Conservation (phyloP, 495 filamentous ascomycete species). For the Talaromyces nanjingensis region DNA sequence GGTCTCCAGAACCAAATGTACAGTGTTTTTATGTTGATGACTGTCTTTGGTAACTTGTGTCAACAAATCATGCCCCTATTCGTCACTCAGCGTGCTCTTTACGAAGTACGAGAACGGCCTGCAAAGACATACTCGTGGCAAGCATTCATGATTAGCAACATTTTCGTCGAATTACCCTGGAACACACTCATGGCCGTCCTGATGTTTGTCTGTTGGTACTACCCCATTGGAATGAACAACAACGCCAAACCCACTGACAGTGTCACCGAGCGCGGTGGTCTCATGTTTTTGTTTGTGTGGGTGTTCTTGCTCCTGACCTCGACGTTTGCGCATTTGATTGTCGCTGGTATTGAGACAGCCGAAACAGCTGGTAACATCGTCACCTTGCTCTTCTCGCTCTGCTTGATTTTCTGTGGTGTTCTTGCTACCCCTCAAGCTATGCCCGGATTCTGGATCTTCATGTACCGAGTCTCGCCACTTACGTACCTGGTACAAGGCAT, state of each 20-base stretch:
- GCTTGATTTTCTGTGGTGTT: conserved; percentile 67
- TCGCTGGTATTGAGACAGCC: conserved; percentile 59
- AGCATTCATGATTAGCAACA: conserved; percentile 73
- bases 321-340: conserved; percentile 53
- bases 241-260: conserved; percentile 56
- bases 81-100: conserved; percentile 67
- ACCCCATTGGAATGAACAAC: conserved; percentile 67
- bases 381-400: conserved; percentile 59
- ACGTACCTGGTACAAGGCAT: conserved; percentile 63
- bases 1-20: conserved; percentile 88
- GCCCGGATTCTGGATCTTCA: conserved; percentile 78
- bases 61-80: conserved; percentile 86
- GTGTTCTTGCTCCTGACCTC: conserved; percentile 43
- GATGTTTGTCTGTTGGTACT: conserved; percentile 73
- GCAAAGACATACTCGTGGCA: conserved; percentile 79
- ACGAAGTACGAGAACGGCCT: conserved; percentile 79
- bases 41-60: conserved; percentile 66
- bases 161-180: conserved; percentile 71
- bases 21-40: conserved; percentile 74
- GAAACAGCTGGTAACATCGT: conserved; percentile 61
- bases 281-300: conserved; percentile 56
- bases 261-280: conserved; percentile 51
- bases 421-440: conserved; percentile 55
- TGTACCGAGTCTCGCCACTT: conserved; percentile 73
- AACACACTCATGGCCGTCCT: conserved; percentile 62